These are phyloP conservation scores for Kwoniella newhampshirensis DNA, from an alignment of 768 basidiomycete genomes.

Conservation along the genomic window DNA sequence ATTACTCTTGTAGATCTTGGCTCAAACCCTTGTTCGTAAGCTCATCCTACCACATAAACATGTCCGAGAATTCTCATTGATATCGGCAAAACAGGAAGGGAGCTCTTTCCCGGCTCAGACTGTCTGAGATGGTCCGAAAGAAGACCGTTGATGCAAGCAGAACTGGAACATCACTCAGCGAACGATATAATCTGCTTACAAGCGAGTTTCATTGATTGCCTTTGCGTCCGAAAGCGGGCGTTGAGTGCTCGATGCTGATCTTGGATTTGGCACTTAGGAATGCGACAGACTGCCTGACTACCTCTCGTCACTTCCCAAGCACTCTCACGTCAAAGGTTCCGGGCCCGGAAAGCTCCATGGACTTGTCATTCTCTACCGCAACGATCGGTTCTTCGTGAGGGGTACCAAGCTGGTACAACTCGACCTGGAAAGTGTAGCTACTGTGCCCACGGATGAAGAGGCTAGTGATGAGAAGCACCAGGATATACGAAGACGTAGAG, in stretches of 20 bases:
- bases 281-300: constrained; percentile 78
- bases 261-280: constrained; percentile 75
- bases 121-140: constrained; percentile 75
- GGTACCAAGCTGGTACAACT: constrained; percentile 63
- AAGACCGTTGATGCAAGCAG: constrained; percentile 71
- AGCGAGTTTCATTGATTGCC: constrained; percentile 55
- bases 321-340: constrained; percentile 65
- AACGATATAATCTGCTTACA: constrained; percentile 85
- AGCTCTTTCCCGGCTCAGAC: constrained; percentile 56
- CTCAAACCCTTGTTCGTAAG: constrained; percentile 51
- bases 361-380: constrained; percentile 74
- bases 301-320: constrained; percentile 66
- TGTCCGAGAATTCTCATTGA: neutral
- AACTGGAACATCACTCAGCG: constrained; percentile 65
- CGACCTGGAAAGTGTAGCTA: constrained; percentile 63
- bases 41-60: neutral
- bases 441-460: constrained; percentile 68
- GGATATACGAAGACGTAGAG: constrained; percentile 54
- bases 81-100: constrained; percentile 37
- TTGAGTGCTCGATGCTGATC: neutral
- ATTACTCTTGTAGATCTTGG: constrained; percentile 34
- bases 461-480: constrained; percentile 55
- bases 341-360: constrained; percentile 81
- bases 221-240: neutral
- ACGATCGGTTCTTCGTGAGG: constrained; percentile 58